These are phyloP conservation scores for Kodamaea arcana DNA, from an alignment of 1,139 yeast species.

Conservation along the genomic window DNA sequence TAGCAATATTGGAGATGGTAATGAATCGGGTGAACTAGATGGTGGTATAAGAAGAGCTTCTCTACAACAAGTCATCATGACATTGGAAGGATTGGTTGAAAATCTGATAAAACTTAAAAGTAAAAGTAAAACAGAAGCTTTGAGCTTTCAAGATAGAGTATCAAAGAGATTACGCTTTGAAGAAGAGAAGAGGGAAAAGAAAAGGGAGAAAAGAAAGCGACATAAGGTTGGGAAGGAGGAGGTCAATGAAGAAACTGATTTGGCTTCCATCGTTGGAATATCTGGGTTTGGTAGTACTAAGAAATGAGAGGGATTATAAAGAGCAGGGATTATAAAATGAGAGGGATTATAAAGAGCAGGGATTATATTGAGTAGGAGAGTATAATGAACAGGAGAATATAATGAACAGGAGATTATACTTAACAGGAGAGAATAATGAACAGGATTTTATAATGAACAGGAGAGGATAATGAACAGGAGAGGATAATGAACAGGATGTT, in stretches of 20 bases:
- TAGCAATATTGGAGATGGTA: constrained; percentile 16
- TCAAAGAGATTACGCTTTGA: constrained; percentile 40
- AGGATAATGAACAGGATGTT: no score
- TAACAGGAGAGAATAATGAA: no score
- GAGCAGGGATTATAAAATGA: no score
- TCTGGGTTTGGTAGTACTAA: constrained; percentile 40
- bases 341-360: no score
- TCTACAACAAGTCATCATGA: constrained; percentile 27
- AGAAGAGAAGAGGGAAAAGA: constrained; percentile 27
- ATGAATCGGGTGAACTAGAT: constrained; percentile 29
- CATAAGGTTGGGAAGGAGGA: constrained; percentile 14
- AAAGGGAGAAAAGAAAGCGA: constrained; percentile 20
- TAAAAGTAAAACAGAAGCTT: constrained; percentile 4
- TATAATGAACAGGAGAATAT: no score
- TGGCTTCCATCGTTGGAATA: constrained; percentile 59
- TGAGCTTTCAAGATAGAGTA: constrained; percentile 39
- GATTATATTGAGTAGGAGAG: no score
- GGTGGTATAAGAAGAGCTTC: constrained; percentile 34
- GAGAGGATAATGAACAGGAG: no score
- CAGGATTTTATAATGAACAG: no score
- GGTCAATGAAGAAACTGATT: constrained; percentile 15
- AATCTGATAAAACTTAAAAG: constrained; percentile 18
- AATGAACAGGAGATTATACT: no score
- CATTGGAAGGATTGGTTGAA: constrained; percentile 30
- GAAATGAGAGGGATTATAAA: no score